These are phyloP conservation scores for Zelopaecilomyces penicillatus DNA, from an alignment of 2,329 filamentous ascomycete genomes.

Conservation along the genomic window DNA sequence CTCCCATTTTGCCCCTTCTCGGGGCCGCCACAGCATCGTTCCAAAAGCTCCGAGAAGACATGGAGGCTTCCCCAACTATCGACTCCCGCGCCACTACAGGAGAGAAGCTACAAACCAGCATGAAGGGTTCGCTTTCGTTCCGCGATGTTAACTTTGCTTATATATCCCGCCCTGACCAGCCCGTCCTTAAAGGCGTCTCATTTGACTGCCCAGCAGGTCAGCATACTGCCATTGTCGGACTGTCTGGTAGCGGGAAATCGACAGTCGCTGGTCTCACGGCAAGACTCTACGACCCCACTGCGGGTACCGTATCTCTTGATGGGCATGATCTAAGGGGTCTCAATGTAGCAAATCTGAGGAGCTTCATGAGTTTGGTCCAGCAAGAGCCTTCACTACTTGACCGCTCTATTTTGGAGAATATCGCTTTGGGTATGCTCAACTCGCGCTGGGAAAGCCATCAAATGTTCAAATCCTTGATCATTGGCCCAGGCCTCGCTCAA, in stretches of 20 bases:
- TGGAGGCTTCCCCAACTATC: slow-evolving; percentile 41
- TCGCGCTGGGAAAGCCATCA: slow-evolving; percentile 31
- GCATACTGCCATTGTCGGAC: slow-evolving; percentile 49
- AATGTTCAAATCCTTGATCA: slow-evolving; percentile 35
- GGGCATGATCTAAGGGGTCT: slow-evolving; percentile 38
- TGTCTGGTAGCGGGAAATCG: slow-evolving; percentile 50
- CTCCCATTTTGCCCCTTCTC: slow-evolving; percentile 54
- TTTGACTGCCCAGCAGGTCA: slow-evolving; percentile 40
- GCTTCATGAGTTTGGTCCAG: slow-evolving; percentile 36
- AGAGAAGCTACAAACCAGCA: slow-evolving; percentile 37
- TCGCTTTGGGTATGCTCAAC: slow-evolving; percentile 40
- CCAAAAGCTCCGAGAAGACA: slow-evolving; percentile 48
- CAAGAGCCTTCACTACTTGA: slow-evolving; percentile 38
- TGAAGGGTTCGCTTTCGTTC: slow-evolving; percentile 27
- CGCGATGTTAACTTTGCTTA: slow-evolving; percentile 37
- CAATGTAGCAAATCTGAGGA: slow-evolving; percentile 36
- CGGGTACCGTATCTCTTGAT: slow-evolving; percentile 39
- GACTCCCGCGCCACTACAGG: slow-evolving; percentile 30
- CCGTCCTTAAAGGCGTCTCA: slow-evolving; percentile 35
- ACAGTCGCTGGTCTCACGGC: slow-evolving; percentile 47
- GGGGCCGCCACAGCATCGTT: slow-evolving; percentile 50
- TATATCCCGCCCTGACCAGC: slow-evolving; percentile 31
- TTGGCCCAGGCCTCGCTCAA: slow-evolving; percentile 39
- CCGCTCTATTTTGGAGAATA: slow-evolving; percentile 42
- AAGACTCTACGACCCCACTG: slow-evolving; percentile 48